Evolutionary conservation across 192 early-diverging fungal genomes (phyloP).

Genomic region (Irineochytrium annulatum): DNA sequence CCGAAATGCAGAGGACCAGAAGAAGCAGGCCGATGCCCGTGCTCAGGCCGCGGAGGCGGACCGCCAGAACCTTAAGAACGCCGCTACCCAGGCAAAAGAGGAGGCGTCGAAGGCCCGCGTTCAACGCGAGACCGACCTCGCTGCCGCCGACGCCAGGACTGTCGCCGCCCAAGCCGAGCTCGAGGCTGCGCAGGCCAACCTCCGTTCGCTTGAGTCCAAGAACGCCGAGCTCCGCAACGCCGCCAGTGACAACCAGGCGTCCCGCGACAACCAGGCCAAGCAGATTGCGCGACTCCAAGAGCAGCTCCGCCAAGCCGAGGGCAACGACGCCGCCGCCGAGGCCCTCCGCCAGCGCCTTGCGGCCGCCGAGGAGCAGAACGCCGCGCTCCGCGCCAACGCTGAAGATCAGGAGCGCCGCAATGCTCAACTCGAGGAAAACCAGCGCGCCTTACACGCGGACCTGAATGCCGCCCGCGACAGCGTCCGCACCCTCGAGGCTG

Average conservation of each 20-base stretch:
- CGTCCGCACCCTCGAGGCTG: neutral
- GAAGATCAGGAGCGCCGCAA: neutral
- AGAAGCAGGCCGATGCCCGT: too few relatives aligned
- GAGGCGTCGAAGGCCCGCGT: neutral
- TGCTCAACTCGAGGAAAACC: neutral
- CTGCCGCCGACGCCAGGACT: neutral
- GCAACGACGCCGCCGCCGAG: neutral
- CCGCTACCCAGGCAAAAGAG: neutral
- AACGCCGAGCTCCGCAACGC: neutral
- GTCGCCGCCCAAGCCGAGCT: neutral
- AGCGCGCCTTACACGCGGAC: neutral
- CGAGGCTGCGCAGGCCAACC: neutral
- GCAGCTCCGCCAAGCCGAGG: neutral
- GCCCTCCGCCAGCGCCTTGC: neutral
- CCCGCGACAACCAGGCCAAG: neutral
- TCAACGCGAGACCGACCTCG: neutral
- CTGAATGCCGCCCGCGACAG: neutral
- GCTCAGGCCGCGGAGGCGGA: neutral
- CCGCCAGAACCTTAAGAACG: neutral
- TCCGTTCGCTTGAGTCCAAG: neutral
- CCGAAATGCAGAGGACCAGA: too few relatives aligned
- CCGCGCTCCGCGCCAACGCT: neutral
- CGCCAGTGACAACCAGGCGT: neutral
- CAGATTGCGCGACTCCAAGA: neutral
- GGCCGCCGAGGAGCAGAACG: neutral